Conservation (phyloP, 352 stramenopile genomes). For the Thalassiosira exigua region DNA sequence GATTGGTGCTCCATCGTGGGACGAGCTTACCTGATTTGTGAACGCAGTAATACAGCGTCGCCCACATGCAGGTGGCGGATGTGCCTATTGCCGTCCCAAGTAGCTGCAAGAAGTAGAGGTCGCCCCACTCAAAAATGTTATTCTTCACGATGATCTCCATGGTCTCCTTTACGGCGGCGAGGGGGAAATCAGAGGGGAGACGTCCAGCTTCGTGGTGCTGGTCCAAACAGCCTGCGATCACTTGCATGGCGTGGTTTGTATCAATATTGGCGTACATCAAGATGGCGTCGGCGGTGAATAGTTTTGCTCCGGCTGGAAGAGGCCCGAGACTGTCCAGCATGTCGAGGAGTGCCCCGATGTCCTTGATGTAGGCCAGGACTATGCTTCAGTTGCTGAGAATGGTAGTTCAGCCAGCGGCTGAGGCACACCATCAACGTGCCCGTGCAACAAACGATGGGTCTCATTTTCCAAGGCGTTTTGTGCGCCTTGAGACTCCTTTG, state of each 20-base stretch:
- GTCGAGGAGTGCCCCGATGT: no score
- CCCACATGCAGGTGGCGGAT: conserved; percentile 33
- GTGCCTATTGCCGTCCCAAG: no score
- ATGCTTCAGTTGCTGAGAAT: no score
- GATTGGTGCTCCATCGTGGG: not conserved
- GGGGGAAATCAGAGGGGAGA: no score
- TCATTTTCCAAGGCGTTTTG: no score
- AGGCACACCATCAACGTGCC: no score
- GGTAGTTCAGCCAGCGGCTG: no score
- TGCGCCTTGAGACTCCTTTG: no score
- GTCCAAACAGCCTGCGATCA: conserved; percentile 24
- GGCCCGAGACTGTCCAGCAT: not conserved
- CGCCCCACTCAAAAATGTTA: conserved; percentile 46
- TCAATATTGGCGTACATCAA: conserved; percentile 46
- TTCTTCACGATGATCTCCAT: conserved; percentile 38
- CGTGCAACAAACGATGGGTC: no score
- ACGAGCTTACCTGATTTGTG: conserved; percentile 15
- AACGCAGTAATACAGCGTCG: conserved; percentile 26
- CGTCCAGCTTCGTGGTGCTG: conserved; percentile 12
- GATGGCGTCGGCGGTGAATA: conserved; percentile 39
- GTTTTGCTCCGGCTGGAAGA: conserved; percentile 11
- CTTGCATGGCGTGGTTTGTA: conserved; percentile 22
- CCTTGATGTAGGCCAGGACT: no score
- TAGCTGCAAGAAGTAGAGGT: conserved; percentile 27
- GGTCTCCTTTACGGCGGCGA: conserved; percentile 25